Base-by-base conservation (phyloP, 257 asterid species). In the Solanum sejunctum region DNA sequence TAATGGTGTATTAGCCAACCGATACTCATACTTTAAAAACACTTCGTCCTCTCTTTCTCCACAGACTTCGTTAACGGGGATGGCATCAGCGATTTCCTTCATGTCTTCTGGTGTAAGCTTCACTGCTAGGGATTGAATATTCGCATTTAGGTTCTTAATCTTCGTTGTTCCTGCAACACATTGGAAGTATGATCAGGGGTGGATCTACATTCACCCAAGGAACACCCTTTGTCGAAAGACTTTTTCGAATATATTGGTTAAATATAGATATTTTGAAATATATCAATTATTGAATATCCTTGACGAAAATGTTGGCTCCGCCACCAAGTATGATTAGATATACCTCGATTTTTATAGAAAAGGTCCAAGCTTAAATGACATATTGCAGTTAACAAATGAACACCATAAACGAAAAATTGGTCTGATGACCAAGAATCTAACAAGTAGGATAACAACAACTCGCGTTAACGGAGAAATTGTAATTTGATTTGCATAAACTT, bases 41-140 rank as follows among this genome's bases (percentile, higher is more conserved):
- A 32, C 12, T 26, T 26, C 86, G 0, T 7, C 1, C 10, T 84
- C 87, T 86, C 90, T 90, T 49, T 78, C 88, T 73, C 93, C 91
- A 79, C 84, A 82, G 54, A 92, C 91, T 84, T 88, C 81, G 86
- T 79, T 87, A 5, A 47, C 21, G 6, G 91, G 92, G 82, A 90
- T 88, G 18, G 89, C 84, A 73, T 58, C 86, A 18, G 80, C 23
- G 63, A 92, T 87, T 83, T 83, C 89, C 64, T 89, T 81, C 86
- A 88, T 32, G 23, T 92, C 90, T 78, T 89, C 88, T n/a, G 80
- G 23, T 6, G 82, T 87, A 41, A 92, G 90, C 89, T 87, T 88
- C 88, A 89, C 67, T 12, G 61, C 87, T 84, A 89, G 26, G 10
- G 91, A 87, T 10, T 86, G 84, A 61, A 87, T 88, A 85, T 90